Base-by-base conservation (phyloP, 2,329 filamentous ascomycete genomes). In the Dendrostoma leiphaemia region DNA sequence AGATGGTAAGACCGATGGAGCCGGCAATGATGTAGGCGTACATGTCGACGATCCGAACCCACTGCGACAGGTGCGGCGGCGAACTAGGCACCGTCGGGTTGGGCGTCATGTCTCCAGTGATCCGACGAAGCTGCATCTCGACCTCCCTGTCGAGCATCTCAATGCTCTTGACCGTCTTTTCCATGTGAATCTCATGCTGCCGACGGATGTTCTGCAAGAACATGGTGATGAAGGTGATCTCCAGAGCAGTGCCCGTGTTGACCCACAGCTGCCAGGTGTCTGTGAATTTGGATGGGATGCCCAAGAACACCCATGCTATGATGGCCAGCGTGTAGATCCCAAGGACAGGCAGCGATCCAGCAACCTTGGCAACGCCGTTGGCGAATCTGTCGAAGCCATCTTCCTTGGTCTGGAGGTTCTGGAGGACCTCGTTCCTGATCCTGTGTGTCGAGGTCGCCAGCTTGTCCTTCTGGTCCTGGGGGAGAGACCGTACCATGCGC, bases 11-110 rank as follows among this genome's bases (percentile, higher is more conserved):
- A 1, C 74, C 73, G 4, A 71, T 64, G 0, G 72, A 63, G 0
- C 73, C 73, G 0, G 74, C 74, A 26, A 77, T 69, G 24, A 76
- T 61, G 51, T 73, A 73, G 7, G 71, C 71, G 48, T 72, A 74
- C 56, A 72, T 70, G 51, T 71, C 72, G 50, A 77, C 72, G n/a
- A 53, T 60, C 19, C 68, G 64, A 48, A 77, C 71, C 1, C 70
- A 57, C 3, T 57, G 52, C 45, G 57, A 66, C n/a, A 72, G 63
- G 15, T 58, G 64, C 0, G 67, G 68, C 0, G 68, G 64, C 21
- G 63, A 56, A 13, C 73, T 63, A 6, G 65, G 61, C 8, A 72
- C 65, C 1, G 63, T 61, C 0, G 62, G 59, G 57, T 77, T 74
- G 0, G 67, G 64, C 3, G 60, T 55, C 9, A 59, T 57, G 41